These are phyloP conservation scores for Syncephalis plumigaleata DNA, from an alignment of 371 early-diverging fungal genomes.

Conservation along the genomic window DNA sequence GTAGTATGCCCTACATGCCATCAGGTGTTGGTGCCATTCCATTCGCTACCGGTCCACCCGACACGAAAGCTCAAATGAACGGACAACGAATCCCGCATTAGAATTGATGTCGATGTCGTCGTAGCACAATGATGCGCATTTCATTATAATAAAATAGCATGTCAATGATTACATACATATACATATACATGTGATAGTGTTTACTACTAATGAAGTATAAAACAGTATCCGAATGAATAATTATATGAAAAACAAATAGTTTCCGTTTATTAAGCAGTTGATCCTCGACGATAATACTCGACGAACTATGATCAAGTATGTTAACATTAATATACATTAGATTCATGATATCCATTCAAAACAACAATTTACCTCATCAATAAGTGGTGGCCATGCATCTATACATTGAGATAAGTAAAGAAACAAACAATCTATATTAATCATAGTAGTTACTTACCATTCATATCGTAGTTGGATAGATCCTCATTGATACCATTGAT, in stretches of 20 bases:
- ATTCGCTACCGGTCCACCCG: conserved; percentile 1
- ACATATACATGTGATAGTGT: no score
- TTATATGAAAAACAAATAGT: no score
- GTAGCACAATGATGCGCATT: no score
- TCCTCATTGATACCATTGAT: conserved; percentile 33
- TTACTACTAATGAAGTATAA: no score
- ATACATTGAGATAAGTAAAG: background rate
- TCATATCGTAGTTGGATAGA: conserved; percentile 47
- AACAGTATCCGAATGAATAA: no score
- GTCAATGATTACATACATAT: no score
- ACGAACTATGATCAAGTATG: conserved; percentile 11
- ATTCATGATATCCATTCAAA: background rate
- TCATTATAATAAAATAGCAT: no score
- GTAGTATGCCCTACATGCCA: conserved; percentile 1
- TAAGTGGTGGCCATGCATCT: conserved; percentile 65
- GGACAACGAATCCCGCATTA: no score
- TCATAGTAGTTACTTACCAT: conserved; percentile 20
- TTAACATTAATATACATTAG: no score
- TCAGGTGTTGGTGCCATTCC: conserved; percentile 1
- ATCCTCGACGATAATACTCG: conserved; percentile 10
- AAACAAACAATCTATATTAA: background rate
- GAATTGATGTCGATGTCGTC: no score
- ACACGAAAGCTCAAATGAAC: no score
- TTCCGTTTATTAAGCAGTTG: no score
- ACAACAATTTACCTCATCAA: conserved; percentile 42